Evolutionary conservation across 2,329 filamentous ascomycete genomes (phyloP), one percentile per base, ranked within the genome.

Genomic region (Pseudopyrenochaeta lycopersici): DNA sequence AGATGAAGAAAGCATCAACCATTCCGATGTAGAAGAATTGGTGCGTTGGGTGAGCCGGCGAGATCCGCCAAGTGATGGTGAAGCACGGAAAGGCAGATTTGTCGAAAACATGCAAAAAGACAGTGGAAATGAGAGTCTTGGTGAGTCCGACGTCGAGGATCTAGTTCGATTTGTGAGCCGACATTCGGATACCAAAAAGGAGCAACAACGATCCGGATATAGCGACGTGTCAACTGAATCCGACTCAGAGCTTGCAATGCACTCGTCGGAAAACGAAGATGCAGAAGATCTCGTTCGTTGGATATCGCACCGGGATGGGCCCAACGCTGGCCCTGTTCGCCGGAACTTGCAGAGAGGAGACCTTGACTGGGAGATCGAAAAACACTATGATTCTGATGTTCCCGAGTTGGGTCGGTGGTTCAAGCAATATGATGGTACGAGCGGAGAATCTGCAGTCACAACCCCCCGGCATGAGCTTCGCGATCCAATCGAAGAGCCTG

Each of bases 11-110:
- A 70, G 67, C 17, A 68, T 75, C 15, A 31, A 69, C n/a, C 62
- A 74, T 32, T 69, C 66, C 0, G 66, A 73, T 49, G 63, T 73
- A 2, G 71, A 75, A 20, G 71, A 73, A 1, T 21, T 75, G 3
- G 63, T 73, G 14, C 66, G 70, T 27, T 75, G 71, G 72, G 67
- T 74, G 7, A 73, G 70, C 40, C 56, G 65, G 51, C 56, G 63
- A 31, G 69, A 72, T 47, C 58, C 63, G n/a, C 61, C 67, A 6
- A 68, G 66, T 20, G 67, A 70, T 20, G 66, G 66, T n/a, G 67
- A 72, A 56, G 40, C 55, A 4, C 49, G 52, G n/a, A 48, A 48
- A 38, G 48, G 36, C 17, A 49, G 32, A 17, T 10, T 42, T 23
- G 42, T 52, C 12, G 11, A 17, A 7, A 15, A 50, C n/a, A 50